Evolutionary conservation across 2,329 filamentous ascomycete genomes (phyloP).

Genomic region (Capronia americana): DNA sequence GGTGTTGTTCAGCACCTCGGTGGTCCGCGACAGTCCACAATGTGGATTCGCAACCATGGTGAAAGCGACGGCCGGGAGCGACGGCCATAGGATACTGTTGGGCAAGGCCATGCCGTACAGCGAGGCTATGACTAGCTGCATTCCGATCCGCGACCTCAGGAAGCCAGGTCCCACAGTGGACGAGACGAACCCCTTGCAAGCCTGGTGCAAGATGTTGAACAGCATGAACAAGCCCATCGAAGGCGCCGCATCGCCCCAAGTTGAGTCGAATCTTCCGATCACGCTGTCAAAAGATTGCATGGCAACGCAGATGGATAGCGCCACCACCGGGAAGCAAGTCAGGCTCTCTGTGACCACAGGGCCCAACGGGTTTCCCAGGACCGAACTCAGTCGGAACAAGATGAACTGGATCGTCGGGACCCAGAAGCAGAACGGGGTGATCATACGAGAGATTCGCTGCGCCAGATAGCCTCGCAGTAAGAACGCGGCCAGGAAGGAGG

Average conservation of each 20-base stretch:
- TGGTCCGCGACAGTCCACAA: slow-evolving; percentile 66
- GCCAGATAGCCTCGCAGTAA: slow-evolving; percentile 61
- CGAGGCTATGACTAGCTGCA: slow-evolving; percentile 71
- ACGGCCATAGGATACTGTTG: slow-evolving; percentile 70
- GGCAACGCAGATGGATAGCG: slow-evolving; percentile 68
- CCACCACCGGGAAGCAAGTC: slow-evolving; percentile 72
- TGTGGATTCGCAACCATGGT: slow-evolving; percentile 77
- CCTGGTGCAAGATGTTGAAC: slow-evolving; percentile 60
- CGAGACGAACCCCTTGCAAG: slow-evolving; percentile 51
- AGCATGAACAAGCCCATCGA: slow-evolving; percentile 71
- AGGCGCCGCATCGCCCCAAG: slow-evolving; percentile 68
- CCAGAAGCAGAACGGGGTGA: slow-evolving; percentile 76
- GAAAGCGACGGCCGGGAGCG: slow-evolving; percentile 70
- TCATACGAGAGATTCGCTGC: slow-evolving; percentile 54
- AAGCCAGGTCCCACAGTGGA: slow-evolving; percentile 66
- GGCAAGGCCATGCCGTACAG: slow-evolving; percentile 71
- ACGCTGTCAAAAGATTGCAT: slow-evolving; percentile 66
- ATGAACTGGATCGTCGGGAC: slow-evolving; percentile 75
- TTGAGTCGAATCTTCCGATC: slow-evolving; percentile 55
- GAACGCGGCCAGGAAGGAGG: slow-evolving; percentile 74
- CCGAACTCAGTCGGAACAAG: slow-evolving; percentile 70
- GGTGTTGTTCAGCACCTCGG: slow-evolving; percentile 68
- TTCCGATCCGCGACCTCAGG: slow-evolving; percentile 71
- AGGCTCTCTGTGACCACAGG: slow-evolving; percentile 76
- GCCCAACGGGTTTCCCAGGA: slow-evolving; percentile 72